Evolutionary conservation across 1,139 yeast species (phyloP).

Genomic region (Lizanozyma gosingica): DNA sequence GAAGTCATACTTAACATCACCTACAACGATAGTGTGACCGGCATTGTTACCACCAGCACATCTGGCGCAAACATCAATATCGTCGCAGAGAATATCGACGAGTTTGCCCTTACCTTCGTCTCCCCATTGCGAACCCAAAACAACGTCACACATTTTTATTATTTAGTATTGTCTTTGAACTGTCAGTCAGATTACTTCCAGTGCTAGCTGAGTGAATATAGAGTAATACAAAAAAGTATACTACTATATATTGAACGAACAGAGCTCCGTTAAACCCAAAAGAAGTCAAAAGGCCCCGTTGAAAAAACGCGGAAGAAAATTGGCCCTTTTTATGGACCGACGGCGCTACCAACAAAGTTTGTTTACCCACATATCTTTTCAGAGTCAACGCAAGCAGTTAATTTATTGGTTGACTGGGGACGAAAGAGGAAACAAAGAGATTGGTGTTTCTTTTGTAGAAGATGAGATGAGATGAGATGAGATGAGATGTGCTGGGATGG

Average conservation of each 20-base stretch:
- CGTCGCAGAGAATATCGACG: conserved; percentile 88
- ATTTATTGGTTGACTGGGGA: too few relatives aligned
- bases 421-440: too few relatives aligned
- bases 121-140: conserved; percentile 98
- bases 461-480: too few relatives aligned
- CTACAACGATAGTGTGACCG: conserved; percentile 95
- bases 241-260: neutral
- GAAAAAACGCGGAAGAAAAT: neutral
- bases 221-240: neutral
- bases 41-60: conserved; percentile 99
- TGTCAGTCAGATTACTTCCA: too few relatives aligned
- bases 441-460: too few relatives aligned
- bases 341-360: neutral
- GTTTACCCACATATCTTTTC: neutral
- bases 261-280: neutral
- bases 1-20: conserved; percentile 83
- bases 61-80: conserved; percentile 93
- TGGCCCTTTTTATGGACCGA: neutral
- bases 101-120: conserved; percentile 99
- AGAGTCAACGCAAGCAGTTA: neutral
- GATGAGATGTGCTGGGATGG: too few relatives aligned
- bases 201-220: too few relatives aligned
- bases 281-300: neutral
- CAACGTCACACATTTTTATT: conserved; percentile 70
- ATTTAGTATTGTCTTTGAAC: neutral